Evolutionary conservation across 148 eudicot genomes (phyloP).

Genomic region (Simmondsia chinensis): DNA sequence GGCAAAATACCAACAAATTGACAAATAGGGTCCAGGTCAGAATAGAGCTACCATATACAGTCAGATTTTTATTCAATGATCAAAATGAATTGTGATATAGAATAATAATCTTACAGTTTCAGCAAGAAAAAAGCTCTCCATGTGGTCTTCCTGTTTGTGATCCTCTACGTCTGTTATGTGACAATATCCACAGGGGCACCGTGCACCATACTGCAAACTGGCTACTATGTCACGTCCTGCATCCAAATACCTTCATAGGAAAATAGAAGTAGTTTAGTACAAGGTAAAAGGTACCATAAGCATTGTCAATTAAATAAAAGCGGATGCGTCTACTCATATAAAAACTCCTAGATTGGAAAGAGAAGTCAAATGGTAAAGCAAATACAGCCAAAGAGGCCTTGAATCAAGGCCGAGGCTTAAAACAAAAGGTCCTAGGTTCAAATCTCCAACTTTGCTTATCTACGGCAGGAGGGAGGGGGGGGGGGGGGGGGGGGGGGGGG

Average conservation of each 20-base stretch:
- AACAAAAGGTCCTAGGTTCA: no score
- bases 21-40: no score
- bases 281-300: background rate
- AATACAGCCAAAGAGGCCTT: no score
- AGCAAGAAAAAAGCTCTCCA: constrained; percentile 98
- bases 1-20: no score
- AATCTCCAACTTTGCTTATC: no score
- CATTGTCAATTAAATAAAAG: background rate
- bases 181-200: constrained; percentile 96
- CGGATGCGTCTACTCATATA: no score
- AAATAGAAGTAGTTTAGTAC: constrained; percentile 3
- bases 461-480: no score
- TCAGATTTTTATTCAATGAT: background rate
- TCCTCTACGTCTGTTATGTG: constrained; percentile 93
- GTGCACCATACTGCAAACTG: constrained; percentile 91
- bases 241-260: constrained; percentile 68
- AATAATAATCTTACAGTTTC: constrained; percentile 70
- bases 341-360: no score
- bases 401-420: no score
- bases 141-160: constrained; percentile 94
- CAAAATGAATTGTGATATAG: background rate
- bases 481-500: no score
- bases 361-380: no score
- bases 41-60: no score
- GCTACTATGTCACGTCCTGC: constrained; percentile 88